Conservation (phyloP, 257 asterid genomes). For the Nicotiana undulata region DNA sequence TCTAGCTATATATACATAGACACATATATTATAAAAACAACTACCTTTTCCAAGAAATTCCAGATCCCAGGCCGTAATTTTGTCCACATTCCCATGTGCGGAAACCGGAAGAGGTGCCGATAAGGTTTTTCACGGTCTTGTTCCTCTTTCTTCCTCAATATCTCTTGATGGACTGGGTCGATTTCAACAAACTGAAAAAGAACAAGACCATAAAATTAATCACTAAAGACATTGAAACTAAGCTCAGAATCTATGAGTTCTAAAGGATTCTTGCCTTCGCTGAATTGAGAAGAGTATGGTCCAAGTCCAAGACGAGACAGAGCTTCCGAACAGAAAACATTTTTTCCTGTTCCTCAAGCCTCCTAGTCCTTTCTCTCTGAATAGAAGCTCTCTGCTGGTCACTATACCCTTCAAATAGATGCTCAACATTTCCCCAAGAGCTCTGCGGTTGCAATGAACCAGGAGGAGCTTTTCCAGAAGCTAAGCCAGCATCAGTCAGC, state of each 20-base stretch:
- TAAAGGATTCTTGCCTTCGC: conserved; percentile 61
- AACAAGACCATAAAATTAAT: background rate
- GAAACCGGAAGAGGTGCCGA: conserved; percentile 84
- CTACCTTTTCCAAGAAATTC: conserved; percentile 95
- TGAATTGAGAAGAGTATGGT: conserved; percentile 92
- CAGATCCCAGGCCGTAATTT: conserved; percentile 97
- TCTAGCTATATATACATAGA: background rate
- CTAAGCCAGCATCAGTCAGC: conserved; percentile 31
- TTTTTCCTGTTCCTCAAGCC: conserved; percentile 89
- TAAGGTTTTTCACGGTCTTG: conserved; percentile 80
- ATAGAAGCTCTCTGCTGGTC: conserved; percentile 86
- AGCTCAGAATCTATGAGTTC: background rate
- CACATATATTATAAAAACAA: background rate
- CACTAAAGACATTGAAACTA: conserved; percentile 7
- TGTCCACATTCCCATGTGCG: conserved; percentile 99
- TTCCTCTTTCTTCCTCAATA: conserved; percentile 90
- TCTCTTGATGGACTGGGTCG: conserved; percentile 72
- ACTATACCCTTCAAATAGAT: conserved; percentile 83
- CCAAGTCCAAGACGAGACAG: conserved; percentile 96
- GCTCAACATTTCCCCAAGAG: conserved; percentile 78
- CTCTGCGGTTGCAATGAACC: conserved; percentile 58
- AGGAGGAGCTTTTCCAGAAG: conserved; percentile 38
- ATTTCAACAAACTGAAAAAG: conserved; percentile 79
- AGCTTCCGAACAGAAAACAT: conserved; percentile 82
- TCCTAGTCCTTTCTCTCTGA: conserved; percentile 84